Percentiles rank a stretch among this genome's conserved stretches.
These are phyloP conservation scores for Fraxinus floribunda DNA, from an alignment of 305 asterid species.

Conservation along the genomic window DNA sequence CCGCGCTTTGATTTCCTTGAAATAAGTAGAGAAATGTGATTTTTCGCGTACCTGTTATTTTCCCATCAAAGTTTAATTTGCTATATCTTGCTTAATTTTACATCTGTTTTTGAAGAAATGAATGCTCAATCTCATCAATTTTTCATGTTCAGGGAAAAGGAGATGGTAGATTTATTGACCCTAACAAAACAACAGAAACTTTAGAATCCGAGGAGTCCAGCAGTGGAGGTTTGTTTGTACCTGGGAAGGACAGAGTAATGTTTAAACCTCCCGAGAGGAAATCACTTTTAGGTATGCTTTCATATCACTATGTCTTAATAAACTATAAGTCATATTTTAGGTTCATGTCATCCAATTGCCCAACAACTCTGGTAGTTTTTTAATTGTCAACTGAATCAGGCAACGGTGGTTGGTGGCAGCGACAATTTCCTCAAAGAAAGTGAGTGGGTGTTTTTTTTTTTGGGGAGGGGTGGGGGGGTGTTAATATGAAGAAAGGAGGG, in stretches of 20 bases:
- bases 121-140: neutral
- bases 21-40: neutral
- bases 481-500: neutral
- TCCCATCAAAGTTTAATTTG: neutral
- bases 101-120: neutral
- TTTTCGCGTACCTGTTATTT: too few species aligned
- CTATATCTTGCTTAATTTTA: neutral
- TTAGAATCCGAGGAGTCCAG: conserved; percentile 61
- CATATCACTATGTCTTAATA: neutral
- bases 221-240: conserved; percentile 60
- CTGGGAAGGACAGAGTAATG: conserved; percentile 66
- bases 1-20: neutral
- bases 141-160: conserved; percentile 33
- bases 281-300: conserved; percentile 65
- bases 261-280: conserved; percentile 63
- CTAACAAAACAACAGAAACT: conserved; percentile 48
- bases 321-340: neutral
- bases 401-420: neutral
- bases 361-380: neutral
- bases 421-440: neutral
- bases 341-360: neutral
- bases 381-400: neutral
- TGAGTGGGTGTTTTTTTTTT: neutral
- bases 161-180: conserved; percentile 35
- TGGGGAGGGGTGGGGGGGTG: neutral